Percentiles rank a stretch among this genome's conserved stretches.
Conservation (phyloP, 202 grass and related monocot genomes). For the Tripidium arundinaceum region DNA sequence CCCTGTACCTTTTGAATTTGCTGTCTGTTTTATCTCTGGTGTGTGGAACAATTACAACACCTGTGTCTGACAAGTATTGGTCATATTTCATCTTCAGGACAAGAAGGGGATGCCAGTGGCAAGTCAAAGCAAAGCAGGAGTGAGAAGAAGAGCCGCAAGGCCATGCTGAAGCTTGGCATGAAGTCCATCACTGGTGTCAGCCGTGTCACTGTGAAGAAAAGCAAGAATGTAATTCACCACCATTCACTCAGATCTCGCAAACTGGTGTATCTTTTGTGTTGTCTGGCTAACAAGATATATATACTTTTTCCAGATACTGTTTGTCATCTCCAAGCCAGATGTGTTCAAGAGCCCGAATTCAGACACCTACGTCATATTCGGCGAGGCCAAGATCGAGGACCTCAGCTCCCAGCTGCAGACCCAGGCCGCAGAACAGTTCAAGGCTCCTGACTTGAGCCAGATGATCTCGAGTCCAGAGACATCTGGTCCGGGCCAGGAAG, state of each 20-base stretch:
- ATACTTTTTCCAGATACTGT: conserved; percentile 35
- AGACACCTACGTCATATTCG: conserved; percentile 56
- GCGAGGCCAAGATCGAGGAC: background rate
- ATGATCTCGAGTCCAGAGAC: conserved; percentile 32
- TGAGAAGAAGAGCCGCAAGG: conserved; percentile 93
- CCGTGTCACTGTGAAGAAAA: conserved; percentile 75
- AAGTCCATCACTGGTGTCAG: conserved; percentile 64
- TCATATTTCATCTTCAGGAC: background rate
- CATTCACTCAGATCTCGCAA: background rate
- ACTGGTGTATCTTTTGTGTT: background rate
- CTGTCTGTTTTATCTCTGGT: background rate
- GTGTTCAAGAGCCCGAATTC: conserved; percentile 64
- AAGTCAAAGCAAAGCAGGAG: conserved; percentile 88
- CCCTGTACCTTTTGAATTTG: background rate
- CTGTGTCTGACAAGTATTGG: background rate
- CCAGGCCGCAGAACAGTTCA: conserved; percentile 45
- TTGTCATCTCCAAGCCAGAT: conserved; percentile 62
- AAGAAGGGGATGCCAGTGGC: conserved; percentile 60
- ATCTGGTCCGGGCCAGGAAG: conserved; percentile 32
- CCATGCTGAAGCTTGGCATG: conserved; percentile 90
- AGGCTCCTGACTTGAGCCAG: conserved; percentile 33
- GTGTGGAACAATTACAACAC: background rate
- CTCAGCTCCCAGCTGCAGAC: conserved; percentile 34
- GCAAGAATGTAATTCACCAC: conserved; percentile 64
- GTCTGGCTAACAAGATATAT: background rate